Base-by-base conservation (phyloP, 2,329 filamentous ascomycete genomes). In the Talaromyces sp. region DNA sequence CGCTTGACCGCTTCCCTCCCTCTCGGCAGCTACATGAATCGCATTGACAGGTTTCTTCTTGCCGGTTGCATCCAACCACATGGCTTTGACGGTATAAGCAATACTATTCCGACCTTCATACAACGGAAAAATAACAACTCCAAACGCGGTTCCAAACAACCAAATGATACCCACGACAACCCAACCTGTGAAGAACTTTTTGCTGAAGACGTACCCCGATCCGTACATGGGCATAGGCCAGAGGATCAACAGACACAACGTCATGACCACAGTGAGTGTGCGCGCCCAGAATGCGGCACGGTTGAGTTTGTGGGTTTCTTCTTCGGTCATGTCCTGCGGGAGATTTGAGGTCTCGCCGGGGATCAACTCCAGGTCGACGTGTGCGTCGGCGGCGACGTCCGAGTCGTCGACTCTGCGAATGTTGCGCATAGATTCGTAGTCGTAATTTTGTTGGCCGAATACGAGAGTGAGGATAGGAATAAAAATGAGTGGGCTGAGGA, bases 161-260 rank as follows among this genome's bases (percentile, higher is more conserved):
- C 91, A 95, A 46, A 93, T 80, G 61, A 95, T 90, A 9, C 88
- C 89, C 8, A 91, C 85, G 1, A 86, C 82, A 11, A 92, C 85
- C 90, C 90, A 93, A 52, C 90, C 90, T 0, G 89, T 91, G 76
- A 93, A 95, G 80, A 95, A 95, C 25, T 82, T 82, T 80, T 91
- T 89, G 74, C 83, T 87, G 77, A 95, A 96, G 60, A 96, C 84
- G 72, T 96, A 96, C 0, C 84, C 84, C 0, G 83, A 83, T 11
- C 91, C 92, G 71, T 95, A 96, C 86, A 96, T 87, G 1, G 92
- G 92, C 84, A 96, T 93, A 0, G 93, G 92, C 92, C 92, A 96
- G 16, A 96, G 83, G 1, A 96, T 82, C 0, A 96, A 79, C 62
- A 96, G 80, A 0, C 86, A 82, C 0, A 96, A 65, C 0, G 91